These are phyloP conservation scores for Cardamine chenopodiifolia DNA, from an alignment of 345 rosid species.

Conservation along the genomic window DNA sequence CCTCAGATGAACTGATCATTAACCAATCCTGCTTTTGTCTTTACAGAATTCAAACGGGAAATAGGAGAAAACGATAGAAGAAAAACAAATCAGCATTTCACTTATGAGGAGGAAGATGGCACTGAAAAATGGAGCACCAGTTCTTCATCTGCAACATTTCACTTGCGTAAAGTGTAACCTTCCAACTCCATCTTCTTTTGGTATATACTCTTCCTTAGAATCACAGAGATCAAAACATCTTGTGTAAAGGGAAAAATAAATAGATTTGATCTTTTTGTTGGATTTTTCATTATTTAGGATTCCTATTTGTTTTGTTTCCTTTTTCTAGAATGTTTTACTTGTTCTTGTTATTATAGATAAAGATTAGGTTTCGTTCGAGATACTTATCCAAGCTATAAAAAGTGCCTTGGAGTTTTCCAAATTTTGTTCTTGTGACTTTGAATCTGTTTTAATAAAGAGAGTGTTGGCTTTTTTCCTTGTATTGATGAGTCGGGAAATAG, in stretches of 20 bases:
- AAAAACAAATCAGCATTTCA: not conserved
- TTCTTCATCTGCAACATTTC: constrained; percentile 1
- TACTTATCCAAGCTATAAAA: not conserved
- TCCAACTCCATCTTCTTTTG: constrained; percentile 62
- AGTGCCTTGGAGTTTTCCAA: not conserved
- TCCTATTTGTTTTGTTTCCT: not conserved
- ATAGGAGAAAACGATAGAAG: not conserved
- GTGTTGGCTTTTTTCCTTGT: not conserved
- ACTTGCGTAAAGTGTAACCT: constrained; percentile 65
- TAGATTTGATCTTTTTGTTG: not conserved
- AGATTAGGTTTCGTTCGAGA: not conserved
- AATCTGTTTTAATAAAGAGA: not conserved
- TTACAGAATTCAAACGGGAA: not conserved
- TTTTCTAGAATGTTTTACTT: not conserved
- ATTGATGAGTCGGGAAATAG: not conserved
- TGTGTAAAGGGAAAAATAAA: not conserved
- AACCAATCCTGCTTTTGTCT: not conserved
- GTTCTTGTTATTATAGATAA: not conserved
- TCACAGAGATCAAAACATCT: not conserved
- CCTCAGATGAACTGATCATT: constrained; percentile 12
- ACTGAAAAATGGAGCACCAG: constrained; percentile 55
- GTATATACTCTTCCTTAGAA: constrained; percentile 66
- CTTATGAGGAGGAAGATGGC: not conserved
- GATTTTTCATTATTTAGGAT: not conserved
- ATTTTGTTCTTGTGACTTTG: not conserved